Evolutionary conservation across 768 basidiomycete species (phyloP), one percentile per base, ranked within the genome.

Genomic region (Mycena haematopus): DNA sequence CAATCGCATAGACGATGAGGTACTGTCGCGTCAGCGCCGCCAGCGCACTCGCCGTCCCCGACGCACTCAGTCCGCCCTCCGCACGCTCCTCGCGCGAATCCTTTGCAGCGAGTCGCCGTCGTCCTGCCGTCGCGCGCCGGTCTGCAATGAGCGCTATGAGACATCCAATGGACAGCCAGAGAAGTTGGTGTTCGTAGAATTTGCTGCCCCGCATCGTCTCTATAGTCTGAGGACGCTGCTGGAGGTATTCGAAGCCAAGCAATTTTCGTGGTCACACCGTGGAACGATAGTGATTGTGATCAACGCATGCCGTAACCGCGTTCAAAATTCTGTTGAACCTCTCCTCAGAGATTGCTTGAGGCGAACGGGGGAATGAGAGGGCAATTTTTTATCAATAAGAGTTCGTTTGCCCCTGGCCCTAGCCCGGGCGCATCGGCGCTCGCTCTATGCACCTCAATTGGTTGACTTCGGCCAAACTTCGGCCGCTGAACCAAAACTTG

Each of bases 1-100:
- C 89, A 24, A 91, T 80, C 0, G 82, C 89, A 72, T 90, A 91
- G 8, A 91, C 89, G 2, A 83, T 63, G 33, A 91, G 73, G 70
- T 91, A 91, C 65, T 84, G 85, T 65, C 76, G 75, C 1, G 79
- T 76, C 56, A 82, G 63, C 25, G 68, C 63, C 3, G 77, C 70
- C 21, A 77, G 65, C 29, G 74, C 66, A 45, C 67, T 70, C 7
- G 61, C 60, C 5, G 36, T 58, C 7, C 73, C 71, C 21, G 67
- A 51, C 2, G 47, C 55, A 24, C 25, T 62, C 15, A 70, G 65
- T n/a, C 77, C 77, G 13, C 73, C 71, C 60, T 78, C 77, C 9
- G 74, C 69, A 21, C 61, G 68, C 33, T 72, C 74, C 19, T 69
- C 68, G 38, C 68, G 55, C 0, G 61, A 46, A 14, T 76, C 75